Base-by-base conservation (phyloP, 495 filamentous ascomycete genomes). In the Aspergillus leporis region DNA sequence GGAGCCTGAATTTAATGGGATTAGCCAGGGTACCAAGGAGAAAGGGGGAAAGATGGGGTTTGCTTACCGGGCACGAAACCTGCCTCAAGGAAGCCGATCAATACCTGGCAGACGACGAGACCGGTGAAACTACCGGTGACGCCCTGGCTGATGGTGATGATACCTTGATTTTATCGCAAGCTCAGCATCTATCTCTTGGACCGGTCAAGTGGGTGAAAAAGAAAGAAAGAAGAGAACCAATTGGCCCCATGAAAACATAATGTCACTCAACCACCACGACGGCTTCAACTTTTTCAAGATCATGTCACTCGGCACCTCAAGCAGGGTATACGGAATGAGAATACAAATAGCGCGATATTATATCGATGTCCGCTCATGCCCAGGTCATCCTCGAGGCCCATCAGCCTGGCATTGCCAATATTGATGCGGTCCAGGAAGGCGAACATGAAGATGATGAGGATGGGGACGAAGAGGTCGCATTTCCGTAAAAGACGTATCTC, bases 301-400 rank as follows among this genome's bases (percentile, higher is more conserved):
- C 7, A 90, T 72, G 66, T 90, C 90, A 60, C 76, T 78, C 12
- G 85, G 87, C 47, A 90, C 78, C 63, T 90, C 86, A 45, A 87
- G 81, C 5, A 86, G 67, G 51, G 85, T 82, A 66, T 90, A 90
- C 36, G 83, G 84, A 3, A 86, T 77, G 68, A 89, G 70, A 87
- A 88, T 14, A 87, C 77, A 51, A 84, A 81, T 1, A 88, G 75
- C 18, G 85, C 84, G 46, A 88, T 73, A 59, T 88, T 88, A 34
- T 79, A 86, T 68, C 82, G 73, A 56, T 81, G 75, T 10, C 80
- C 81, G 12, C 61, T 63, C 68, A 89, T 79, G 19, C 78, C 59
- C n/a, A 88, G 74, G 43, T 88, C 86, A 14, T 74, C 68, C 16
- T 81, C 77, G 25, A 90, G 72, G 9, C 85, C 85, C 61, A 85